These are phyloP conservation scores for Globisporangium cylindrosporum DNA, from an alignment of 352 stramenopile genomes.

Conservation along the genomic window DNA sequence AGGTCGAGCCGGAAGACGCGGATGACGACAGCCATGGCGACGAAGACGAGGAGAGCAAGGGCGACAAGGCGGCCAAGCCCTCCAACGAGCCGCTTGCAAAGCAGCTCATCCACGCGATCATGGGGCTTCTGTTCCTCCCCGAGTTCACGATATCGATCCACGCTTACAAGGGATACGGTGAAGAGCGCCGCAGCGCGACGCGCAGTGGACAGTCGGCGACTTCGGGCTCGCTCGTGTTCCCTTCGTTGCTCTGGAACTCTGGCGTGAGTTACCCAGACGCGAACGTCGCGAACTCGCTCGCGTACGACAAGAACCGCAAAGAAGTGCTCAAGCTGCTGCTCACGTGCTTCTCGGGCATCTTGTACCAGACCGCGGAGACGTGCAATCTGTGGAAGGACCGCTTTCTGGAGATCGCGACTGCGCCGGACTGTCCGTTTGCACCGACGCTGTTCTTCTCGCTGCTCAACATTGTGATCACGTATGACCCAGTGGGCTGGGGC, in stretches of 20 bases:
- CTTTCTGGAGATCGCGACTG: slow-evolving; percentile 91
- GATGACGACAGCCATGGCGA: slow-evolving; percentile 22
- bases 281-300: slow-evolving; percentile 58
- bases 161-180: slow-evolving; percentile 76
- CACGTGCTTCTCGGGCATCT: slow-evolving; percentile 93
- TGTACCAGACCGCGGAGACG: slow-evolving; percentile 92
- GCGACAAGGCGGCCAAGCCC: slow-evolving; percentile 11
- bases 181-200: slow-evolving; percentile 66
- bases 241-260: slow-evolving; percentile 75
- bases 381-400: slow-evolving; percentile 91
- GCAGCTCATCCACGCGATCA: slow-evolving; percentile 82
- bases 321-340: slow-evolving; percentile 95
- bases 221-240: slow-evolving; percentile 52
- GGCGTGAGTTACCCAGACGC: slow-evolving; percentile 81
- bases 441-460: slow-evolving; percentile 96
- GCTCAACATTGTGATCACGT: slow-evolving; percentile 93
- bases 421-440: slow-evolving; percentile 90
- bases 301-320: slow-evolving; percentile 93
- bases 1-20: slow-evolving; percentile 27
- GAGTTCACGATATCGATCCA: slow-evolving; percentile 87
- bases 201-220: slow-evolving; percentile 41
- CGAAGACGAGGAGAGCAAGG: slow-evolving; percentile 42
- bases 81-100: slow-evolving; percentile 50
- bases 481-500: slow-evolving; percentile 90
- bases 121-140: slow-evolving; percentile 82